Evolutionary conservation across 2,329 filamentous ascomycete species (phyloP), one percentile per base, ranked within the genome.

Genomic region (Monosporascus sp.): DNA sequence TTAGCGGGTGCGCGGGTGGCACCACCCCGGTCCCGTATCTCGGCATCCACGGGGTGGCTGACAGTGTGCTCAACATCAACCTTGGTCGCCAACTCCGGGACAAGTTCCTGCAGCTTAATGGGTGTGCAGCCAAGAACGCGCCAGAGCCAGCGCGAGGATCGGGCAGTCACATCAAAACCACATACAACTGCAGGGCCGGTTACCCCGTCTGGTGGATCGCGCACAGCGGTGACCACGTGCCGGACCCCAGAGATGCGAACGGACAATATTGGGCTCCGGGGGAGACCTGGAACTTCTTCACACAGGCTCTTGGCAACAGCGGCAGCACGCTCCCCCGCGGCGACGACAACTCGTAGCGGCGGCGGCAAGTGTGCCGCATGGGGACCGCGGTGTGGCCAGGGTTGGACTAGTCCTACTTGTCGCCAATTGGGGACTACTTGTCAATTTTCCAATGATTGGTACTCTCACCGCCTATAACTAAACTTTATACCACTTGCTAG

Each of bases 11-110:
- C 52, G 58, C 58, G 38, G 71, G 70, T 26, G 71, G 71, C 18
- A 70, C 56, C 52, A 63, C 66, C 14, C 70, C 73, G 0, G 65
- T 74, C 40, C 68, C 72, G 1, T 74, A 69, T 58, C 68, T 72
- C 37, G 69, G 66, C 26, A 69, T 72, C 55, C 73, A 75, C 55
- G 73, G 73, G 31, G 60, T 67, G 20, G 61, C 57, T 38, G 73
- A 75, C 57, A 61, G 60, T 20, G 69, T 73, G 20, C 63, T 74
- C 15, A 56, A 61, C 37, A 70, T 74, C 51, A 55, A 62, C 14
- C 51, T 52, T 2, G 72, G 72, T 46, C 58, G 66, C 18, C 48
- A 59, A 56, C 61, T 74, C 41, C 69, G 71, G 11, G 71, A 74
- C 58, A 65, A 63, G 51, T 74, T 70, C 57, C 63, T 74, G 6